Conservation (phyloP, 163 green algal genomes). For the Scenedesmus sp. region DNA sequence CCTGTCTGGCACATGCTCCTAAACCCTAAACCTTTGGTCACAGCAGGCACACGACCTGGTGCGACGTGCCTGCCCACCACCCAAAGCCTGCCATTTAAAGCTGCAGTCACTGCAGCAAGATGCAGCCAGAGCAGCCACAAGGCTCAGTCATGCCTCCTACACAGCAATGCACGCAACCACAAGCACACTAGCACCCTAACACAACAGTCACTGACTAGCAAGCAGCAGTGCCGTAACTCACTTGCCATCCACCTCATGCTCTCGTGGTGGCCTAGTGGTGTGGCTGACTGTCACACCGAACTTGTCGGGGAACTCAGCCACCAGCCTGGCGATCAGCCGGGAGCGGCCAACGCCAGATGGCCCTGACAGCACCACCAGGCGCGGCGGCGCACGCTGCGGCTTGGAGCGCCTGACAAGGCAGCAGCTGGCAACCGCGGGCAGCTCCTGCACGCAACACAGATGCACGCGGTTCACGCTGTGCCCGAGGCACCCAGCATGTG, state of each 20-base stretch:
- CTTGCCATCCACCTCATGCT: conserved; percentile 72
- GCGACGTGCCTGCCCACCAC: no score
- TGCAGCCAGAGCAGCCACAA: background rate
- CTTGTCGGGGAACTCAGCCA: conserved; percentile 71
- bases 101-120: background rate
- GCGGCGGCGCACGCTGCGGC: conserved; percentile 69
- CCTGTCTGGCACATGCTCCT: background rate
- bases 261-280: conserved; percentile 67
- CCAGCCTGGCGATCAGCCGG: conserved; percentile 66
- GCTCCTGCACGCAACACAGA: conserved; percentile 12
- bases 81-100: background rate
- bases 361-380: conserved; percentile 79
- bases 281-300: conserved; percentile 77
- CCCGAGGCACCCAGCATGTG: background rate
- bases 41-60: background rate
- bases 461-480: background rate
- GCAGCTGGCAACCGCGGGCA: conserved; percentile 59
- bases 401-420: conserved; percentile 63
- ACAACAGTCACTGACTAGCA: background rate
- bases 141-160: background rate
- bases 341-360: conserved; percentile 73
- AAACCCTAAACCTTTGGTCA: background rate
- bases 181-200: background rate
- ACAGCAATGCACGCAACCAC: background rate
- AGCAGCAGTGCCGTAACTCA: conserved; percentile 44